phyloP scores from a whole-genome alignment of 345 rosid genomes.

The Ailanthus altissimus region DNA sequence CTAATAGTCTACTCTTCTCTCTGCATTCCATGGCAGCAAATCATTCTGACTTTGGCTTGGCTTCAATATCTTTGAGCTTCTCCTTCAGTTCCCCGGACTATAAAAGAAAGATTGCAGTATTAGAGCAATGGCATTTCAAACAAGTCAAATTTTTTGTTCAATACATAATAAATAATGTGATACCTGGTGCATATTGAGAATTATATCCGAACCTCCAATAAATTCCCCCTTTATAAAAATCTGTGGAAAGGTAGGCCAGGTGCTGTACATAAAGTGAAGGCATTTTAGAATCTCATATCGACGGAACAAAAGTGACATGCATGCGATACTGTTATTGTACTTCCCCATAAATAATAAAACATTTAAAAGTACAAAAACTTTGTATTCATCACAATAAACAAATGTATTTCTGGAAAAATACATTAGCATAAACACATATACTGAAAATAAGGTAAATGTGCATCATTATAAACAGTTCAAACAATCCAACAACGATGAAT shows the following conservation, averaged over 20 bases:
- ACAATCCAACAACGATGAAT: background rate
- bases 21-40: background rate
- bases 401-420: background rate
- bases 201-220: slow-evolving; percentile 92
- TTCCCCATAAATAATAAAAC: background rate
- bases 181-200: slow-evolving; percentile 93
- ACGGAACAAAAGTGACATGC: background rate
- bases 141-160: background rate
- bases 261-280: slow-evolving; percentile 46
- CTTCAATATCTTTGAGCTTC: slow-evolving; percentile 58
- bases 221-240: slow-evolving; percentile 93
- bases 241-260: slow-evolving; percentile 98
- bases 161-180: background rate
- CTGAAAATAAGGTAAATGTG: background rate
- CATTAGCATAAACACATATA: background rate
- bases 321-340: background rate
- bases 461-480: background rate
- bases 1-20: background rate
- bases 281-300: background rate
- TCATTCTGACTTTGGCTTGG: slow-evolving; percentile 37
- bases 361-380: background rate
- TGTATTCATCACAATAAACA: background rate
- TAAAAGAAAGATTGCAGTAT: slow-evolving; percentile 11
- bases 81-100: slow-evolving; percentile 88
- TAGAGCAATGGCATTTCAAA: slow-evolving; percentile 8